Evolutionary conservation across 441 rosid genomes (phyloP).

Genomic region (Pelargonium myrrhifolium): DNA sequence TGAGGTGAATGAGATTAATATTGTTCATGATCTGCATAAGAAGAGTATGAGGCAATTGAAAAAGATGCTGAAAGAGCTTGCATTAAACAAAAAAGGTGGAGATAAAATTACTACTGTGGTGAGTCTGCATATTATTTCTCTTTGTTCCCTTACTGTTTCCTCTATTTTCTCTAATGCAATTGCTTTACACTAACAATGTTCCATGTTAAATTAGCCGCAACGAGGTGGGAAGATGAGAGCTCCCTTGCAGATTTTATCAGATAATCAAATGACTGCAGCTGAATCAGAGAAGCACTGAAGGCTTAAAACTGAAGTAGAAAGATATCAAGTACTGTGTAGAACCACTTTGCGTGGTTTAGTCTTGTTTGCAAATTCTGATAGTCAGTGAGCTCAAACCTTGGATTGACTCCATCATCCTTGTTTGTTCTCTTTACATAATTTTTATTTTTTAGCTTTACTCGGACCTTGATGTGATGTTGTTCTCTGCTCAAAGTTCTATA

Average conservation of each 20-base stretch:
- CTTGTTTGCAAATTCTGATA: background rate
- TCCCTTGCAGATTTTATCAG: conserved; percentile 32
- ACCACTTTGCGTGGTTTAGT: background rate
- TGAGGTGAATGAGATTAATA: conserved; percentile 23
- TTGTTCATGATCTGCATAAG: conserved; percentile 6
- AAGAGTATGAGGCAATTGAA: background rate
- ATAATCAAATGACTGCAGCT: conserved; percentile 23
- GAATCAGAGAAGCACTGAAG: conserved; percentile 19
- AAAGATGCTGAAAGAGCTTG: background rate
- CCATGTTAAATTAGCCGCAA: background rate
- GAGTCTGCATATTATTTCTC: background rate
- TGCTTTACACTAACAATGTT: background rate
- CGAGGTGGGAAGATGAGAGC: conserved; percentile 24
- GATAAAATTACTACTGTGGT: conserved; percentile 10
- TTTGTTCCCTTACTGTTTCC: background rate
- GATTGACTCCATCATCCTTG: conserved; percentile 16
- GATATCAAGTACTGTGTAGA: background rate
- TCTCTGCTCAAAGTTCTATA: too few relatives aligned
- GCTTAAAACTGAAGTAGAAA: background rate
- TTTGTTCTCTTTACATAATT: background rate
- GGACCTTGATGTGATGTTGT: too few relatives aligned
- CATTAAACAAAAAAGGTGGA: conserved; percentile 10
- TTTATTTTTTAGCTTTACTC: background rate
- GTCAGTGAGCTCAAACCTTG: conserved; percentile 17
- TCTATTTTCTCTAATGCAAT: too few relatives aligned